Evolutionary conservation across 2,329 filamentous ascomycete species (phyloP).

Genomic region (Pyrenochaeta sp.): DNA sequence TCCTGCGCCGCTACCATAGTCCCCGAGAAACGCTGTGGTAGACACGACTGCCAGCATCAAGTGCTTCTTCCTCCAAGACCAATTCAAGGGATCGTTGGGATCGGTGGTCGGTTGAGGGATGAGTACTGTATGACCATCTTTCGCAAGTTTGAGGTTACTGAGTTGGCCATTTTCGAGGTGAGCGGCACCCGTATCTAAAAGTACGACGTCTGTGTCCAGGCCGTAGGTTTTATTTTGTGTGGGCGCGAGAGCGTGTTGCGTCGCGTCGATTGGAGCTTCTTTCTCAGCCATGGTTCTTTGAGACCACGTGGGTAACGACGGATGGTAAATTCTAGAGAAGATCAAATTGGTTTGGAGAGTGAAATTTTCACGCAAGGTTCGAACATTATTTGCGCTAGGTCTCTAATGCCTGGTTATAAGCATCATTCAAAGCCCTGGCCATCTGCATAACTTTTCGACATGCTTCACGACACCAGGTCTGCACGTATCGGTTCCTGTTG

Average conservation of each 20-base stretch:
- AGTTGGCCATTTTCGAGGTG: constrained; percentile 30
- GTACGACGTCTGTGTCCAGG: constrained; percentile 26
- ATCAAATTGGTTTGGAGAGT: too few species aligned
- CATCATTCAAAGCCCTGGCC: too few species aligned
- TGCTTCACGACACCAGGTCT: too few species aligned
- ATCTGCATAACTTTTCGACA: too few species aligned
- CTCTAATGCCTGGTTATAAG: too few species aligned
- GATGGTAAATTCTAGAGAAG: too few species aligned
- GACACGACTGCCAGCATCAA: constrained; percentile 58
- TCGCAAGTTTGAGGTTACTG: constrained; percentile 43
- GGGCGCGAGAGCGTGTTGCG: not conserved
- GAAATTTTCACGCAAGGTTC: too few species aligned
- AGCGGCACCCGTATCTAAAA: constrained; percentile 29
- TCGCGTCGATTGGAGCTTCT: not conserved
- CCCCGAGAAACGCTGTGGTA: constrained; percentile 56
- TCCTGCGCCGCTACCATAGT: constrained; percentile 56
- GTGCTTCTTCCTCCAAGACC: constrained; percentile 58
- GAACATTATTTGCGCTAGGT: too few species aligned
- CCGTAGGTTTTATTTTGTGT: constrained; percentile 19
- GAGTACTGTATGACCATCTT: constrained; percentile 54
- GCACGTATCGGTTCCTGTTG: too few species aligned
- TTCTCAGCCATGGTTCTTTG: not conserved
- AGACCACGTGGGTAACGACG: too few species aligned
- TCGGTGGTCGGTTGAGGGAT: constrained; percentile 61
- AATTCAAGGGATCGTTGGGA: constrained; percentile 61